A percentile compares a stretch with the other conserved stretches of the same genome.
Evolutionary conservation across 2,329 filamentous ascomycete genomes (phyloP).

Genomic region (Arthrobotrys musiformis): DNA sequence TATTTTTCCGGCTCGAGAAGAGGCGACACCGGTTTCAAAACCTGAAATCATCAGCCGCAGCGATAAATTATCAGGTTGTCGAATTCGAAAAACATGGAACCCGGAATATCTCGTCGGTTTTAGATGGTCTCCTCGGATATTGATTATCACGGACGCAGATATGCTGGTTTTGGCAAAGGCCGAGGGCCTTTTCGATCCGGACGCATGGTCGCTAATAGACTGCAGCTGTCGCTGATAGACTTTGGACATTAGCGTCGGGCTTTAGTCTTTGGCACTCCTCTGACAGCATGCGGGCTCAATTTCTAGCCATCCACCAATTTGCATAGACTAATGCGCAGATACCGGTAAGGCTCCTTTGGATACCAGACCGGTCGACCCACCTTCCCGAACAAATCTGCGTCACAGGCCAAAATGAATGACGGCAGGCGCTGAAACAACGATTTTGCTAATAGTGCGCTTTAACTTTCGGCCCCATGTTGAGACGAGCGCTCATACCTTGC

Average conservation of each 20-base stretch:
- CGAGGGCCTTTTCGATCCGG: background rate
- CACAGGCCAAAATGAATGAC: conserved; percentile 12
- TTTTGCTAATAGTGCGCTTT: background rate
- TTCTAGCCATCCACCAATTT: background rate
- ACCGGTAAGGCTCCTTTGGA: background rate
- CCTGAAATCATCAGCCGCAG: conserved; percentile 41
- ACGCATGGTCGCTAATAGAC: too few species aligned
- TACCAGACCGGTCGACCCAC: conserved; percentile 22
- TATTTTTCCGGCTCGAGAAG: too few species aligned
- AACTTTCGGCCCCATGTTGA: background rate
- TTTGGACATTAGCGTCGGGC: background rate
- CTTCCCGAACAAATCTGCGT: conserved; percentile 23
- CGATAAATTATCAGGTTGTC: conserved; percentile 32
- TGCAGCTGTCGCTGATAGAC: background rate
- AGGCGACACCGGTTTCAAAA: conserved; percentile 28
- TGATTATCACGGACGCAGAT: background rate
- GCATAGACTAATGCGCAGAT: too few species aligned
- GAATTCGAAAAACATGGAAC: conserved; percentile 7
- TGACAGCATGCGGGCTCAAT: background rate
- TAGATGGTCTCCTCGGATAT: background rate
- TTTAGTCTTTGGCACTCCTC: background rate
- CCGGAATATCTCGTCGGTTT: too few species aligned
- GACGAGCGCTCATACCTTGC: background rate
- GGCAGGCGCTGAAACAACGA: conserved; percentile 26
- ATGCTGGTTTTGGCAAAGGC: background rate